Evolutionary conservation across 345 rosid species (phyloP).

Genomic region (Noccaea caerulescens): DNA sequence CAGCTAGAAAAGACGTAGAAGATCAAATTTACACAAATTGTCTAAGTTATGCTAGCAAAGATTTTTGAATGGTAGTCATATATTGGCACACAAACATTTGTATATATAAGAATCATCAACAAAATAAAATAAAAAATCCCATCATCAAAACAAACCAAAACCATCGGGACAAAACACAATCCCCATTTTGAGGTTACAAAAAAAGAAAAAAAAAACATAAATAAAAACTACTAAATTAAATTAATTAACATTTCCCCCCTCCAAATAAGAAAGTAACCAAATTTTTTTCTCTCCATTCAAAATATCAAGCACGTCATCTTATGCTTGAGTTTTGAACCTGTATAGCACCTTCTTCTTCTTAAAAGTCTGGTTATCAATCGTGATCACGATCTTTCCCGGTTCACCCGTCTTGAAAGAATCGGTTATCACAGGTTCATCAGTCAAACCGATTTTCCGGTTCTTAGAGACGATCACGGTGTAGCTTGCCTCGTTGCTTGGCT

Average conservation of each 20-base stretch:
- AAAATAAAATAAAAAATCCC: constrained; percentile 11
- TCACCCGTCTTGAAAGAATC: constrained; percentile 66
- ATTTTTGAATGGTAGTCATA: neutral
- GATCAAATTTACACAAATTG: constrained; percentile 5
- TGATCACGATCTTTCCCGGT: constrained; percentile 71
- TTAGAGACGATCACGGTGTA: constrained; percentile 86
- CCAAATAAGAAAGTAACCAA: constrained; percentile 11
- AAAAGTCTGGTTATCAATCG: constrained; percentile 68
- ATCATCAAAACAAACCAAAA: constrained; percentile 41
- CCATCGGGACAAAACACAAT: constrained; percentile 36
- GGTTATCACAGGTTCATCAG: constrained; percentile 66
- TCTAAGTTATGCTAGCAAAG: constrained; percentile 4
- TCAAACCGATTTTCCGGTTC: constrained; percentile 53
- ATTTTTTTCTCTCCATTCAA: neutral
- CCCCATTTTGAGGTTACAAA: constrained; percentile 32
- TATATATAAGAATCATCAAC: constrained; percentile 38
- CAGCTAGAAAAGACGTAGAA: constrained; percentile 1
- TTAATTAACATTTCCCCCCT: neutral
- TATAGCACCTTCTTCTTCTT: constrained; percentile 87
- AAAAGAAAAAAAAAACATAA: constrained; percentile 13
- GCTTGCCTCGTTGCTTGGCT: constrained; percentile 65
- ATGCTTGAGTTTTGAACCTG: constrained; percentile 73
- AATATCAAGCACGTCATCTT: constrained; percentile 10
- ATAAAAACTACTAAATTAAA: constrained; percentile 31
- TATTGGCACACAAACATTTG: constrained; percentile 37